These are phyloP conservation scores for Malbranchea cinnamomea DNA, from an alignment of 2,329 filamentous ascomycete species.

Conservation along the genomic window DNA sequence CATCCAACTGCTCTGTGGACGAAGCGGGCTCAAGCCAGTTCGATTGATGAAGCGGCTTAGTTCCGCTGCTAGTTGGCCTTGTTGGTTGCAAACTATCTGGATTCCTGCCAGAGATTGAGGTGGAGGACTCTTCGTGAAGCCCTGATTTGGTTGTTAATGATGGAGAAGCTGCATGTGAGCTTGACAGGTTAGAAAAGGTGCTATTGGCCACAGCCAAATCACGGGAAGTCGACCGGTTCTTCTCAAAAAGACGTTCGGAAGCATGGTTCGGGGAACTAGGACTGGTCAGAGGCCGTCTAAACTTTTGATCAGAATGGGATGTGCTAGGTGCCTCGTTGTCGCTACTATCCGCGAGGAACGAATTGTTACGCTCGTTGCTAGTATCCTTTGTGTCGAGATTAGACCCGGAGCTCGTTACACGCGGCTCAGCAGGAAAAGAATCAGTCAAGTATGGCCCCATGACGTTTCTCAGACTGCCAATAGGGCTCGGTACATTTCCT, in stretches of 20 bases:
- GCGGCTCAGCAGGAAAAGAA: slow-evolving; percentile 10
- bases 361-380: slow-evolving; percentile 15
- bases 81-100: too few relatives aligned
- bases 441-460: slow-evolving; percentile 67
- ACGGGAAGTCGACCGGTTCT: neutral
- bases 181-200: neutral
- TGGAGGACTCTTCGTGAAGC: too few relatives aligned
- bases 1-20: slow-evolving; percentile 14
- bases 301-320: slow-evolving; percentile 6
- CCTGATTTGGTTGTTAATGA: too few relatives aligned
- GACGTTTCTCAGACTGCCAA: slow-evolving; percentile 67
- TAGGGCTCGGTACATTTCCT: slow-evolving; percentile 40
- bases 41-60: slow-evolving; percentile 3
- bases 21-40: slow-evolving; percentile 12
- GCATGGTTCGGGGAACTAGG: slow-evolving; percentile 9
- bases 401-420: slow-evolving; percentile 12
- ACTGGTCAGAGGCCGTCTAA: slow-evolving; percentile 13
- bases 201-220: neutral
- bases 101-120: too few relatives aligned
- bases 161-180: too few relatives aligned
- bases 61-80: slow-evolving; percentile 1
- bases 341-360: slow-evolving; percentile 22
- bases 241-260: slow-evolving; percentile 2
- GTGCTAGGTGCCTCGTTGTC: slow-evolving; percentile 18
- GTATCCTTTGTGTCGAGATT: slow-evolving; percentile 1